A percentile compares a stretch with the other conserved stretches of the same genome.
Conservation (phyloP, 1,284 basidiomycete species). For the Amylostereum chailletii region DNA sequence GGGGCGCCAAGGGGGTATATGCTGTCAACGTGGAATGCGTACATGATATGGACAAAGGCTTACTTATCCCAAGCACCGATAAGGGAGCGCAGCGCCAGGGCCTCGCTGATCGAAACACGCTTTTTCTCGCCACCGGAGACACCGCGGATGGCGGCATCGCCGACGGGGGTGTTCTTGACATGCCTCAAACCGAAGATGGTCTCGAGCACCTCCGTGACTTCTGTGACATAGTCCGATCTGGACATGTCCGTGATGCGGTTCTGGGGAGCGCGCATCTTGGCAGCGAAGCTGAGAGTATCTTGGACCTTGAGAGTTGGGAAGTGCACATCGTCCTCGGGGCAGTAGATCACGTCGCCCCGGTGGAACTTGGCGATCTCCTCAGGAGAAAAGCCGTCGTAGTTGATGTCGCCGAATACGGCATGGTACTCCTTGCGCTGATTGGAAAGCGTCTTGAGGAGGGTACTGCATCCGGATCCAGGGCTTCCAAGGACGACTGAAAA, state of each 20-base stretch:
- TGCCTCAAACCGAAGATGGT: constrained; percentile 72
- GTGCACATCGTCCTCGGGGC: constrained; percentile 67
- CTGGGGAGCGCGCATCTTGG: constrained; percentile 51
- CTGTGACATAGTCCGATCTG: constrained; percentile 37
- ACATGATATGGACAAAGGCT: constrained; percentile 12
- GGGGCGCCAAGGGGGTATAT: not conserved
- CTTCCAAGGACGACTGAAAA: constrained; percentile 49
- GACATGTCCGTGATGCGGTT: constrained; percentile 32
- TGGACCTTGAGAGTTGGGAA: constrained; percentile 70
- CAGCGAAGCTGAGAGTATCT: constrained; percentile 57
- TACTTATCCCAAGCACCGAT: constrained; percentile 72
- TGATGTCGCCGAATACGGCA: constrained; percentile 51
- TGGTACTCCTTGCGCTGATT: constrained; percentile 60
- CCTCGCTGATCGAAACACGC: constrained; percentile 71
- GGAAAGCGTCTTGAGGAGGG: constrained; percentile 65
- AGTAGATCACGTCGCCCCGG: constrained; percentile 64
- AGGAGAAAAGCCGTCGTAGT: constrained; percentile 58
- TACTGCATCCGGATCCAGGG: constrained; percentile 66
- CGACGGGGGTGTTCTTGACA: constrained; percentile 51
- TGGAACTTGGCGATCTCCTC: constrained; percentile 42
- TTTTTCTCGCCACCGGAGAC: constrained; percentile 81
- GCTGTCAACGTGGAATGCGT: not conserved
- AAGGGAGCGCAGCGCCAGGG: constrained; percentile 47
- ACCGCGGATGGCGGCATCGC: constrained; percentile 68
- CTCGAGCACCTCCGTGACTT: constrained; percentile 45